A percentile compares a stretch with the other conserved stretches of the same genome.
Conservation (phyloP, 108 stramenopile species). For the Fistulifera solaris region DNA sequence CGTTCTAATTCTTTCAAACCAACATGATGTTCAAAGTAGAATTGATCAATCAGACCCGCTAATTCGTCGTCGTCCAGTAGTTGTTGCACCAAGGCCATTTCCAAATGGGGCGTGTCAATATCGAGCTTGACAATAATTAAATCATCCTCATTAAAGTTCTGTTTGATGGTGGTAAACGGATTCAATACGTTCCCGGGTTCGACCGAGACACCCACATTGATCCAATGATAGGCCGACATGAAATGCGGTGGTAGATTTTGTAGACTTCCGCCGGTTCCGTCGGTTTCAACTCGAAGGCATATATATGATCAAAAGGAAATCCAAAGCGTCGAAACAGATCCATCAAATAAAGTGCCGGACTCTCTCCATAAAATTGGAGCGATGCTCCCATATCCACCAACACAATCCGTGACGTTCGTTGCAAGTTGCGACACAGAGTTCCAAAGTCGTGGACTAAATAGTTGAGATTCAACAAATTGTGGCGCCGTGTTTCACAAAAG, state of each 20-base stretch:
- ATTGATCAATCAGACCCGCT: conserved; percentile 43
- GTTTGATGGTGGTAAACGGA: conserved; percentile 34
- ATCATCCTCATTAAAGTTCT: conserved; percentile 33
- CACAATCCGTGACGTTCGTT: conserved; percentile 19
- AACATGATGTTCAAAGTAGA: conserved; percentile 72
- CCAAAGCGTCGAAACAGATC: conserved; percentile 25
- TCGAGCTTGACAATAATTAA: conserved; percentile 63
- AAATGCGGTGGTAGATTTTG: conserved; percentile 4
- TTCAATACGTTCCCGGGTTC: conserved; percentile 21
- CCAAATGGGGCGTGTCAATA: conserved; percentile 38
- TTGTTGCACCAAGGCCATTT: conserved; percentile 28
- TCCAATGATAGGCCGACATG: conserved; percentile 46
- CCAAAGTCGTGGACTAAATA: conserved; percentile 48
- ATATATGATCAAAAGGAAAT: conserved; percentile 62
- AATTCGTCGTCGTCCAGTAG: conserved; percentile 17
- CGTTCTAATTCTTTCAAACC: conserved; percentile 19
- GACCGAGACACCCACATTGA: conserved; percentile 34
- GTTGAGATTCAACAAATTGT: background rate
- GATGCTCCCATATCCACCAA: conserved; percentile 50
- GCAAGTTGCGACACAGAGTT: conserved; percentile 33
- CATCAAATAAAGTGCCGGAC: conserved; percentile 24
- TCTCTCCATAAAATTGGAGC: conserved; percentile 25
- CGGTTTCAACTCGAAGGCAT: conserved; percentile 37
- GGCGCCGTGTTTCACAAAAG: conserved; percentile 8
- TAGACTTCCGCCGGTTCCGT: conserved; percentile 16